These are phyloP conservation scores for Musa troglodytarum DNA, from an alignment of 176 grass and related monocot species.

Conservation along the genomic window DNA sequence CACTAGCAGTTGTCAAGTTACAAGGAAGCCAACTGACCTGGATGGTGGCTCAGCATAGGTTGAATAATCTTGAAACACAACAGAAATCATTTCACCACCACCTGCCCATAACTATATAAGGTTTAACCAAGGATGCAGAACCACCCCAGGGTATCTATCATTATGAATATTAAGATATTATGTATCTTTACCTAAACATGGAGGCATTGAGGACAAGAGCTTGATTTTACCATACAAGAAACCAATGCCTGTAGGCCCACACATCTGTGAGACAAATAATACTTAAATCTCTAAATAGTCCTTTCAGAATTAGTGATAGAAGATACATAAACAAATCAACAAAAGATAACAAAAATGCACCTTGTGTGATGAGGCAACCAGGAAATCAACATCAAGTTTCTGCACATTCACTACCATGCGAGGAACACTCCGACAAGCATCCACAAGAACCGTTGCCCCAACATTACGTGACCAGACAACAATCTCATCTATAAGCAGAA, in stretches of 20 bases:
- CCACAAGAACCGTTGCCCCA: conserved; percentile 88
- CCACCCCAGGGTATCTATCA: background rate
- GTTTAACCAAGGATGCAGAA: background rate
- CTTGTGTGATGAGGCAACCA: conserved; percentile 98
- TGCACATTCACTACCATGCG: conserved; percentile 94
- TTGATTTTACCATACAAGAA: conserved; percentile 82
- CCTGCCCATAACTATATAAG: conserved; percentile 35
- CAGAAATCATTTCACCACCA: conserved; percentile 92
- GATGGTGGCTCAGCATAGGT: conserved; percentile 93
- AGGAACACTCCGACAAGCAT: conserved; percentile 97
- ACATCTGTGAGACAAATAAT: conserved; percentile 89
- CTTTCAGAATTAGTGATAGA: conserved; percentile 3
- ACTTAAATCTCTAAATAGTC: conserved; percentile 24
- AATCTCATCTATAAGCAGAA: conserved; percentile 84
- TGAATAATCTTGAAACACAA: conserved; percentile 73
- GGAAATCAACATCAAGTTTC: conserved; percentile 79
- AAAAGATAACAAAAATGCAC: conserved; percentile 18
- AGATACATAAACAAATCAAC: background rate
- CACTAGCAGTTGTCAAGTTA: background rate
- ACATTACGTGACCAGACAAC: conserved; percentile 52
- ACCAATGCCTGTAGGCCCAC: conserved; percentile 88
- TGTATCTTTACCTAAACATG: conserved; percentile 77
- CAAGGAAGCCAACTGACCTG: conserved; percentile 32
- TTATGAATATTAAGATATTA: background rate
- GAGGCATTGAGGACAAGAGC: conserved; percentile 66